phyloP scores from a whole-genome alignment of 2,329 filamentous ascomycete genomes.

The Epichloe festucae region DNA sequence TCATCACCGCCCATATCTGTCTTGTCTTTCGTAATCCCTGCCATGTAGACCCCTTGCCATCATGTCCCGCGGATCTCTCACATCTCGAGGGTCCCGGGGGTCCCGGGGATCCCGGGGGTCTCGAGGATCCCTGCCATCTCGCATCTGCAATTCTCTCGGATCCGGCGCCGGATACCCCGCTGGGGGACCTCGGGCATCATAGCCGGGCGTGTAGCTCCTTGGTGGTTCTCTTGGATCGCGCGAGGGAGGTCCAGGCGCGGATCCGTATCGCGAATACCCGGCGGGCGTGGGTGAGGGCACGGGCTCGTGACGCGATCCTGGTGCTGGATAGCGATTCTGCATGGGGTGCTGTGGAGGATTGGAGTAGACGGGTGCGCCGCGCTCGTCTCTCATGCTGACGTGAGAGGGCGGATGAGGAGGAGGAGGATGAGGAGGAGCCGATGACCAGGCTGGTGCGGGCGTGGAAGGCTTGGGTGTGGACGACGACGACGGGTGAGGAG shows the following conservation, averaged over 20 bases:
- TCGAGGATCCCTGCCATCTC: slow-evolving; percentile 19
- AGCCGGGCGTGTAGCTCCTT: slow-evolving; percentile 35
- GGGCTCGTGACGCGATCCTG: slow-evolving; percentile 27
- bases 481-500: slow-evolving; percentile 16
- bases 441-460: slow-evolving; percentile 19
- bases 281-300: slow-evolving; percentile 26
- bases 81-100: slow-evolving; percentile 15
- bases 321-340: slow-evolving; percentile 24
- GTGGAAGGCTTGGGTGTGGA: slow-evolving; percentile 21
- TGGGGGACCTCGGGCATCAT: slow-evolving; percentile 28
- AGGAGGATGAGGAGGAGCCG: slow-evolving; percentile 19
- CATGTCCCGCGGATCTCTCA: slow-evolving; percentile 26
- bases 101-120: not conserved
- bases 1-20: slow-evolving; percentile 29
- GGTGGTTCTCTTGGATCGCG: slow-evolving; percentile 29
- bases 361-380: slow-evolving; percentile 23
- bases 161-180: slow-evolving; percentile 22
- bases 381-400: slow-evolving; percentile 25
- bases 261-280: slow-evolving; percentile 31
- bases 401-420: slow-evolving; percentile 24
- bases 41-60: slow-evolving; percentile 30
- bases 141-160: slow-evolving; percentile 18
- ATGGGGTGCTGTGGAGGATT: slow-evolving; percentile 23
- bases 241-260: slow-evolving; percentile 27
- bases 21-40: slow-evolving; percentile 33